Conservation (phyloP, 106 monocot genomes). For the Dendrobium huoshanense region DNA sequence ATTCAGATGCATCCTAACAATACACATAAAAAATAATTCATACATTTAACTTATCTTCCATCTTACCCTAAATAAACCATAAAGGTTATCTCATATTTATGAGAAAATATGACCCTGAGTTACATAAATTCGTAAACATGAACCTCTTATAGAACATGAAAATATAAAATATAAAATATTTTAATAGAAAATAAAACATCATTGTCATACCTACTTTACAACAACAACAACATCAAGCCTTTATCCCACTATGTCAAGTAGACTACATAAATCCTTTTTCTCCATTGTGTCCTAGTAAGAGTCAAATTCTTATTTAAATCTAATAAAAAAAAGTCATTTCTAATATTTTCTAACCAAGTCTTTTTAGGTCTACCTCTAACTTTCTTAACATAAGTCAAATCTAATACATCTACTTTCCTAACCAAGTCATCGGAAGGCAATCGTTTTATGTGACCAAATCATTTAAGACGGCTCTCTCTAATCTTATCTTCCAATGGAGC, state of each 20-base stretch:
- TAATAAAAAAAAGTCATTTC: too few species aligned
- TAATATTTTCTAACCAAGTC: too few species aligned
- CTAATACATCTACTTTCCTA: too few species aligned
- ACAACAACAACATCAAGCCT: neutral
- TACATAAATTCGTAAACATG: neutral
- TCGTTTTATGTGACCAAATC: too few species aligned
- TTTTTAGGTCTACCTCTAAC: too few species aligned
- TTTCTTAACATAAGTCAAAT: too few species aligned
- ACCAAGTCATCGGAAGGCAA: neutral
- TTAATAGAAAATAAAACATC: neutral
- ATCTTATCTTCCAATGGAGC: too few species aligned
- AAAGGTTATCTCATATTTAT: neutral
- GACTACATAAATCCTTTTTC: too few species aligned
- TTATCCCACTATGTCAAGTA: neutral
- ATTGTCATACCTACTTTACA: neutral
- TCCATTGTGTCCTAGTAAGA: neutral
- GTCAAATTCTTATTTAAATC: neutral
- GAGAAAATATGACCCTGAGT: neutral
- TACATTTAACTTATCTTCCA: neutral
- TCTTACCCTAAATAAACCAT: neutral
- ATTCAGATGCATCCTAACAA: neutral
- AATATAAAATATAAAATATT: neutral
- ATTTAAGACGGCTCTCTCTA: too few species aligned
- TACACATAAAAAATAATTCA: neutral
- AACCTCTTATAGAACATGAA: neutral